Evolutionary conservation across 176 grass and related monocot species (phyloP), one percentile per base, ranked within the genome.

Genomic region (Ampelocalamus luodianensis): DNA sequence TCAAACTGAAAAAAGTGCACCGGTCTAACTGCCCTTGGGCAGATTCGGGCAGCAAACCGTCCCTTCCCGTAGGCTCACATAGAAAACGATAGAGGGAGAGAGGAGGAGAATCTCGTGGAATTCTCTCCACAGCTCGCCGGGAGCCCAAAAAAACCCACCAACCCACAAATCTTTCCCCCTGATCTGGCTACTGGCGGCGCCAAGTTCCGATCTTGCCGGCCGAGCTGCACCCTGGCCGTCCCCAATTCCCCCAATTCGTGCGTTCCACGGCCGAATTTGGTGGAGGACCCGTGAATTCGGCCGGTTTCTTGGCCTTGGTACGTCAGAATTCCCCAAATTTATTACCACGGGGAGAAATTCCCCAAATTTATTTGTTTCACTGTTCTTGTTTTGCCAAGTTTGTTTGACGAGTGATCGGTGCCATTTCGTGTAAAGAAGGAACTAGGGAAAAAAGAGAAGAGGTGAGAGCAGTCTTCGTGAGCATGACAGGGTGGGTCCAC

Each of bases 21-120:
- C 49, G 5, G 49, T 51, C 17, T 17, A 51, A 15, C 46, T 49
- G 42, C 42, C 42, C 42, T 42, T 42, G 11, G 45, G 45, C 11
- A 48, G 45, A 12, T 48, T 48, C 45, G 45, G 45, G 45, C 45
- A 48, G 45, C 45, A 48, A 14, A 48, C 45, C 4, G 1, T 16
- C 48, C 49, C 0, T 50, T 16, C 48, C 4, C 49, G 49, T 50
- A 2, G 15, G 15, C 15, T 51, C 49, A 51, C 49, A 15, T 51
- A 17, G 1, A 48, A 3, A 48, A 11, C n/a, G n/a, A n/a, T n/a
- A n/a, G n/a, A n/a, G n/a, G 14, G 12, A 48, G 45, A 11, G 9
- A 44, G 71, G 32, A 66, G 34, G 71, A 23, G 82, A 85, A 85
- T 85, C 82, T 85, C 72, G 71, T 54, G 44, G 34, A 85, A 68